Conservation (phyloP, 2,329 filamentous ascomycete genomes). For the Aquanectria penicillioides region DNA sequence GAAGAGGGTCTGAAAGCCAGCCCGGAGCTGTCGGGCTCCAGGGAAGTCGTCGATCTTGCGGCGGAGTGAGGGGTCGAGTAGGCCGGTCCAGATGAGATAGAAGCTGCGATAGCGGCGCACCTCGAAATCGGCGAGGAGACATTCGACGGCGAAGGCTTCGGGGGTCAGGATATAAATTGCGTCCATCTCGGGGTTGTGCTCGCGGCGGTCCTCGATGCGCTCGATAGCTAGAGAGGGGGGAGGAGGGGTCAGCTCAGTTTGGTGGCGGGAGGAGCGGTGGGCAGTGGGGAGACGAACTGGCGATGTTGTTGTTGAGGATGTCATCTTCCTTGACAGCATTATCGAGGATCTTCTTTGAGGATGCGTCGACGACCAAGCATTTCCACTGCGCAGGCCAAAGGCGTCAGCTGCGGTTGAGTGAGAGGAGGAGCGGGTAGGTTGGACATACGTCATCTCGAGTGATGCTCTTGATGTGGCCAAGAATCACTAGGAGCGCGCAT, state of each 20-base stretch:
- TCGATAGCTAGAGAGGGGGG: conserved; percentile 80
- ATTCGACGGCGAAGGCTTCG: conserved; percentile 89
- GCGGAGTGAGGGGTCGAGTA: conserved; percentile 76
- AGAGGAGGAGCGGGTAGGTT: background rate
- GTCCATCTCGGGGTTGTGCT: conserved; percentile 88
- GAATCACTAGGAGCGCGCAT: conserved; percentile 44
- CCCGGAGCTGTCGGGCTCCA: conserved; percentile 76
- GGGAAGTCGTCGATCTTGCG: conserved; percentile 79
- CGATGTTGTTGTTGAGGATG: conserved; percentile 95
- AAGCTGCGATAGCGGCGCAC: conserved; percentile 81
- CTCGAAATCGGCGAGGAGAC: conserved; percentile 91
- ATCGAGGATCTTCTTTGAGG: conserved; percentile 85
- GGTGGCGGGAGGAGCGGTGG: conserved; percentile 18
- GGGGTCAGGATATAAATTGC: conserved; percentile 93
- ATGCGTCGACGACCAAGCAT: conserved; percentile 88
- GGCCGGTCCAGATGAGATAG: conserved; percentile 86
- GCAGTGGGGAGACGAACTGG: conserved; percentile 69
- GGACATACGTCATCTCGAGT: conserved; percentile 80
- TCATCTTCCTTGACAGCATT: conserved; percentile 95
- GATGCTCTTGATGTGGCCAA: conserved; percentile 73
- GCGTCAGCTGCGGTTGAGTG: conserved; percentile 18
- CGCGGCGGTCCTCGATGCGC: conserved; percentile 86
- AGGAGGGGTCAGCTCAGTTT: conserved; percentile 28
- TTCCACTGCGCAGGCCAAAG: conserved; percentile 77
- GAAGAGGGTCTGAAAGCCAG: conserved; percentile 83